Conservation (phyloP, 192 early-diverging fungal genomes). For the Coemansia sp. region DNA sequence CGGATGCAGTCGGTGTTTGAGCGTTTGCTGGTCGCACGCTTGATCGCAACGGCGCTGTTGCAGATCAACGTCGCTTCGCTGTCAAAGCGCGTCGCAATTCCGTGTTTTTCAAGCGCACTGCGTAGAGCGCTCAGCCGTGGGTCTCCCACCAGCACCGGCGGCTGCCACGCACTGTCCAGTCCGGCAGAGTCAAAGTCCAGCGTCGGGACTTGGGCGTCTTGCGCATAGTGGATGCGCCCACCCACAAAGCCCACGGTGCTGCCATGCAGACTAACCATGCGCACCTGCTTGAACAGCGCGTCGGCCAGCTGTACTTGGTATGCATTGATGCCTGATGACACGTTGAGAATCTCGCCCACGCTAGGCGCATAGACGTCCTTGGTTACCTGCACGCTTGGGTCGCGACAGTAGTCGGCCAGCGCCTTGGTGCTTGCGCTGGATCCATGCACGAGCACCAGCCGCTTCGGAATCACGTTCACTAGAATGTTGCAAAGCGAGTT, state of each 20-base stretch:
- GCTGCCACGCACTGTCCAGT: conserved; percentile 44
- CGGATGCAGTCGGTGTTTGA: conserved; percentile 21
- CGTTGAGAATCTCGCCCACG: conserved; percentile 82
- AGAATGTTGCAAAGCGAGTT: conserved; percentile 84
- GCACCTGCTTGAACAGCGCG: conserved; percentile 67
- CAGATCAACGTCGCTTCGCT: conserved; percentile 82
- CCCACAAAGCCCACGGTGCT: conserved; percentile 57
- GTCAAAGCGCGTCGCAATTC: conserved; percentile 80
- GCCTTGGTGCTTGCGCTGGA: conserved; percentile 66
- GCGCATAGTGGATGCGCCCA: conserved; percentile 70
- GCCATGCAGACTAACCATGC: conserved; percentile 63
- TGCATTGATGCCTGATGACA: conserved; percentile 84
- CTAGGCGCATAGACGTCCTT: conserved; percentile 81
- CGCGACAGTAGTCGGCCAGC: conserved; percentile 63
- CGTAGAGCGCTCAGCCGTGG: conserved; percentile 81
- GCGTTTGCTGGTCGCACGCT: conserved; percentile 17
- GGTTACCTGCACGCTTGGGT: conserved; percentile 66
- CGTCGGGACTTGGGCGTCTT: conserved; percentile 65
- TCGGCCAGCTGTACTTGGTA: conserved; percentile 88
- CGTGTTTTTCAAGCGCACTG: conserved; percentile 64
- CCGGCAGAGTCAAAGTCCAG: conserved; percentile 61
- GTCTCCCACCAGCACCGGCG: conserved; percentile 83
- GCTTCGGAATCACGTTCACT: conserved; percentile 44
- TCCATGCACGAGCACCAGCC: conserved; percentile 81
- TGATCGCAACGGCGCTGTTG: conserved; percentile 70